Conservation (phyloP, 1,284 basidiomycete species). For the Tilletia walkeri region DNA sequence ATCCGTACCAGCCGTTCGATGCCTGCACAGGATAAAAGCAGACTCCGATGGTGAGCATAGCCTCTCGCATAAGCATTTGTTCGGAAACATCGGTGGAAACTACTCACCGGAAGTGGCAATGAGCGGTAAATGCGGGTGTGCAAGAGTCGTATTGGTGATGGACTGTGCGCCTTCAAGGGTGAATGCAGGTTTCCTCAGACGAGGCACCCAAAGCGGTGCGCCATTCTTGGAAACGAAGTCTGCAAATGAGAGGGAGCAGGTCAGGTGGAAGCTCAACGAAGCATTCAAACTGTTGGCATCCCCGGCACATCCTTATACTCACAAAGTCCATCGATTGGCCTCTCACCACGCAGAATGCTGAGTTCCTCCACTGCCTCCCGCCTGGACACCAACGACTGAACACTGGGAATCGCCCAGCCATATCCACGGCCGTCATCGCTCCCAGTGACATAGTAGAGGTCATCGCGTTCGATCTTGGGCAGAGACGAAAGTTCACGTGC, state of each 20-base stretch:
- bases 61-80: no score
- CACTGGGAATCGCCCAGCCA: neutral
- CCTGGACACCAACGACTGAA: neutral
- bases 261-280: no score
- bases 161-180: neutral
- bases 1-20: neutral
- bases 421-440: neutral
- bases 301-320: neutral
- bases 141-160: neutral
- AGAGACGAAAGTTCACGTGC: neutral
- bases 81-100: no score
- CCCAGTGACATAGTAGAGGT: neutral
- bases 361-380: neutral
- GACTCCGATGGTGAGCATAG: no score
- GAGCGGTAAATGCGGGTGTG: slow-evolving; percentile 7
- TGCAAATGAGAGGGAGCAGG: neutral
- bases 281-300: no score
- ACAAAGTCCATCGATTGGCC: slow-evolving; percentile 1
- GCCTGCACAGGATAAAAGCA: neutral
- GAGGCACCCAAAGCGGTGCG: neutral
- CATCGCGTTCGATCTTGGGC: neutral
- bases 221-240: neutral
- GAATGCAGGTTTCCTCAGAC: neutral
- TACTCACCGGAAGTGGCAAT: neutral
- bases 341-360: neutral